A percentile compares a stretch with the other conserved stretches of the same genome.
These are phyloP conservation scores for Vicia faba DNA, from an alignment of 306 rosid species.

Conservation along the genomic window DNA sequence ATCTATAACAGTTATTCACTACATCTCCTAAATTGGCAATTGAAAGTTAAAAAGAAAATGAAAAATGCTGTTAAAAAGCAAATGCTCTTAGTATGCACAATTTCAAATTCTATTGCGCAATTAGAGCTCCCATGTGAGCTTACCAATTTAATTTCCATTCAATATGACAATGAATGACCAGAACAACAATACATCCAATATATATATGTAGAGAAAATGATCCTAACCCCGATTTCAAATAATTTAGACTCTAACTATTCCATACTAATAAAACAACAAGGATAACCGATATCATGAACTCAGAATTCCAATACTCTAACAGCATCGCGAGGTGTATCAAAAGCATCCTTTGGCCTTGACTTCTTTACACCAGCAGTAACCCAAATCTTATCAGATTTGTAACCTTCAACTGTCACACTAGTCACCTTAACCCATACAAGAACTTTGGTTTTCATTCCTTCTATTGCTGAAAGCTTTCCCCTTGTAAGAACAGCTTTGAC, in stretches of 20 bases:
- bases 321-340: constrained; percentile 62
- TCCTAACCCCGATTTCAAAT: constrained; percentile 36
- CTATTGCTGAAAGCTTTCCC: constrained; percentile 81
- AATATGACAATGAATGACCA: constrained; percentile 35
- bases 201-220: constrained; percentile 15
- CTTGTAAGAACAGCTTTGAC: constrained; percentile 75
- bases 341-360: constrained; percentile 74
- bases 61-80: not conserved
- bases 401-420: constrained; percentile 70
- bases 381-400: constrained; percentile 89
- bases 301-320: constrained; percentile 69
- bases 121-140: constrained; percentile 11
- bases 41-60: not conserved
- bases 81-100: not conserved
- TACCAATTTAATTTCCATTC: constrained; percentile 9
- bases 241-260: constrained; percentile 26
- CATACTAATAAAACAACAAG: constrained; percentile 29
- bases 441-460: constrained; percentile 94
- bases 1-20: not conserved
- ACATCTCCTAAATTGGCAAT: not conserved
- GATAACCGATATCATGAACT: constrained; percentile 27
- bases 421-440: constrained; percentile 97
- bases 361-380: constrained; percentile 93
- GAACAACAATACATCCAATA: constrained; percentile 35
- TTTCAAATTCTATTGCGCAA: constrained; percentile 21